Evolutionary conservation across 805 yeast species (phyloP).

Genomic region (Lipomyces orientalis): DNA sequence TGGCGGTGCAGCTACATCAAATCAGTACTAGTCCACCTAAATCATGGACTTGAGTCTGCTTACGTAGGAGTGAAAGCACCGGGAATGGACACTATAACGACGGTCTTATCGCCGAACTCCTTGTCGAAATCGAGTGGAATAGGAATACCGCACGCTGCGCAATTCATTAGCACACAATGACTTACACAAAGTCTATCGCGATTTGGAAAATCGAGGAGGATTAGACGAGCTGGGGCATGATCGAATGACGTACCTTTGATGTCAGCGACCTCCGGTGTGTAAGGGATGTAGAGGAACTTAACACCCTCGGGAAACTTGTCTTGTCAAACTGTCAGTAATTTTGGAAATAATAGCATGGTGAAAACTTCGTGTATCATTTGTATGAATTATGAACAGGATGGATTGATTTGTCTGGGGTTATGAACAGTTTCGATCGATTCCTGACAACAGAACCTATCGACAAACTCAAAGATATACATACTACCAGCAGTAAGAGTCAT

Average conservation of each 20-base stretch:
- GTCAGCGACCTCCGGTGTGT: conserved; percentile 42
- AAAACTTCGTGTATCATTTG: neutral
- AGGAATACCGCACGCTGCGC: conserved; percentile 50
- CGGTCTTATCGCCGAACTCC: conserved; percentile 54
- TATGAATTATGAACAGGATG: neutral
- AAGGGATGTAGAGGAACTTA: conserved; percentile 46
- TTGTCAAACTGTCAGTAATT: neutral
- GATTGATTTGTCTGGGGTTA: neutral
- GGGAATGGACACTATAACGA: conserved; percentile 77
- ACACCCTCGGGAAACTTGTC: conserved; percentile 45
- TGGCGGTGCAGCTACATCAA: conserved; percentile 56
- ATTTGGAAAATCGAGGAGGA: neutral
- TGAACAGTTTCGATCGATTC: neutral
- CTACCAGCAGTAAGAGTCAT: conserved; percentile 6
- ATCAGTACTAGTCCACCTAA: neutral
- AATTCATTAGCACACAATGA: neutral
- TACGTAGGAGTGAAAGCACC: conserved; percentile 82
- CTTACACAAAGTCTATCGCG: neutral
- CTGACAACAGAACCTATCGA: neutral
- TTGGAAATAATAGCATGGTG: neutral
- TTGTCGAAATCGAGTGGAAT: conserved; percentile 45
- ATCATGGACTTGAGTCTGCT: neutral
- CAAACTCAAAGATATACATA: neutral
- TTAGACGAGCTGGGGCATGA: neutral
- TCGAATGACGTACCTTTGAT: conserved; percentile 35